phyloP scores from a whole-genome alignment of 2,329 filamentous ascomycete species.

The Trichoderma koningiopsis region DNA sequence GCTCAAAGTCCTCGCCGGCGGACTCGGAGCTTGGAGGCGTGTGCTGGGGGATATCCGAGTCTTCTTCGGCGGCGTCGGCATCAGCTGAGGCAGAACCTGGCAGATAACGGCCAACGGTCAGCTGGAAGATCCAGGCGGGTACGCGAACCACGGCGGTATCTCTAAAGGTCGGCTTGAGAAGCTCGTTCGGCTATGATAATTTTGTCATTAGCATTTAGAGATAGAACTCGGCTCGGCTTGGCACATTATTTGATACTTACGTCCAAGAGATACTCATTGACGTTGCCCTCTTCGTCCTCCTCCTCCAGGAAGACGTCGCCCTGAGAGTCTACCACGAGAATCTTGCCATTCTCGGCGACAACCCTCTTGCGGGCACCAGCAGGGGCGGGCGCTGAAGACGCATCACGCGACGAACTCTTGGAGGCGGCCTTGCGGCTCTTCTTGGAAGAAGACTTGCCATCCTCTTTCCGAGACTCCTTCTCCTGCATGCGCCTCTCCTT shows the following conservation, averaged over 20 bases:
- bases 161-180: conserved; percentile 72
- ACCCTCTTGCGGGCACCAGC: conserved; percentile 83
- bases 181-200: conserved; percentile 68
- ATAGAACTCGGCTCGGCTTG: no score
- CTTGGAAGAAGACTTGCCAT: conserved; percentile 57
- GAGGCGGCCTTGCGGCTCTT: conserved; percentile 44
- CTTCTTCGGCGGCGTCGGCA: conserved; percentile 46
- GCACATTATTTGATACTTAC: conserved; percentile 55
- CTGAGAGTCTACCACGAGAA: conserved; percentile 85
- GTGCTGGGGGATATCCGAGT: conserved; percentile 51
- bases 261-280: conserved; percentile 83
- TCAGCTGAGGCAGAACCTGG: conserved; percentile 39
- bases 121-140: conserved; percentile 71
- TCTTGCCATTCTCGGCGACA: conserved; percentile 91
- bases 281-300: conserved; percentile 80
- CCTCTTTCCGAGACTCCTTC: conserved; percentile 74
- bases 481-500: conserved; percentile 88
- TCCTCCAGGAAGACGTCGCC: conserved; percentile 97
- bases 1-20: conserved; percentile 62
- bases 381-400: conserved; percentile 58
- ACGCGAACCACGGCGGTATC: conserved; percentile 83
- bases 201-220: conserved; percentile 25
- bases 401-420: conserved; percentile 42
- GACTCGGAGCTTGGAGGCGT: conserved; percentile 61
- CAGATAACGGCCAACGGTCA: conserved; percentile 55